Conservation (phyloP, 2,329 filamentous ascomycete species). For the Aspergillus sclerotialis region DNA sequence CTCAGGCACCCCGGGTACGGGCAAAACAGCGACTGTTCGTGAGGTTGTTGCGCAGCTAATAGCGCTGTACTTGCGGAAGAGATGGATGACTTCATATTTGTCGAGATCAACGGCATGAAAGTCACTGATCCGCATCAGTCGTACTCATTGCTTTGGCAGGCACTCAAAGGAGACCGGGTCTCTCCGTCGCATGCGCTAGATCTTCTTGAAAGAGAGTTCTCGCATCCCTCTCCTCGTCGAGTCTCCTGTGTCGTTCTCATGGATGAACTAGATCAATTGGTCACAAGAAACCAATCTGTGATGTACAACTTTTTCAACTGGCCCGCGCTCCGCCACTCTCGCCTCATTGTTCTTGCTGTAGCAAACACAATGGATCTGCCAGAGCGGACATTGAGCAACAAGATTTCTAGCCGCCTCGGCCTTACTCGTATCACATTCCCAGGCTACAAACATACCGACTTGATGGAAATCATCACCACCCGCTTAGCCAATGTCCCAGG, state of each 20-base stretch:
- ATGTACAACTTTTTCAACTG: slow-evolving; percentile 99
- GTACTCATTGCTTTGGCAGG: slow-evolving; percentile 92
- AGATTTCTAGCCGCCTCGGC: slow-evolving; percentile 87
- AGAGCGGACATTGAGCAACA: slow-evolving; percentile 92
- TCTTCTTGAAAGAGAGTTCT: slow-evolving; percentile 87
- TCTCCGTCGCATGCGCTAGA: slow-evolving; percentile 87
- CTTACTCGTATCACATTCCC: slow-evolving; percentile 94
- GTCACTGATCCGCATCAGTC: slow-evolving; percentile 96
- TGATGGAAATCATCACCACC: slow-evolving; percentile 97
- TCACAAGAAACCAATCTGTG: slow-evolving; percentile 97
- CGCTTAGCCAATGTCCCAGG: slow-evolving; percentile 81
- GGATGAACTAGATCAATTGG: slow-evolving; percentile 96
- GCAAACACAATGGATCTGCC: slow-evolving; percentile 99
- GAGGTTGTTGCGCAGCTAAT: slow-evolving; percentile 83
- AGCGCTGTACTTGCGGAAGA: slow-evolving; percentile 83
- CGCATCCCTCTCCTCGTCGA: slow-evolving; percentile 77
- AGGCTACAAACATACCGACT: slow-evolving; percentile 91
- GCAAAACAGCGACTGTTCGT: slow-evolving; percentile 93
- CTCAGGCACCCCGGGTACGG: slow-evolving; percentile 94
- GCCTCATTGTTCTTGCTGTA: slow-evolving; percentile 91
- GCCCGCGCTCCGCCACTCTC: slow-evolving; percentile 84
- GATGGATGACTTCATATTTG: slow-evolving; percentile 96
- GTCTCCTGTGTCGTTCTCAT: slow-evolving; percentile 96
- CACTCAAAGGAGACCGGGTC: slow-evolving; percentile 84
- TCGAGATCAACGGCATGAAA: slow-evolving; percentile 99